Percentiles rank a stretch among this genome's conserved stretches.
These are phyloP conservation scores for Botryotinia globosa DNA, from an alignment of 2,329 filamentous ascomycete genomes.

Conservation along the genomic window DNA sequence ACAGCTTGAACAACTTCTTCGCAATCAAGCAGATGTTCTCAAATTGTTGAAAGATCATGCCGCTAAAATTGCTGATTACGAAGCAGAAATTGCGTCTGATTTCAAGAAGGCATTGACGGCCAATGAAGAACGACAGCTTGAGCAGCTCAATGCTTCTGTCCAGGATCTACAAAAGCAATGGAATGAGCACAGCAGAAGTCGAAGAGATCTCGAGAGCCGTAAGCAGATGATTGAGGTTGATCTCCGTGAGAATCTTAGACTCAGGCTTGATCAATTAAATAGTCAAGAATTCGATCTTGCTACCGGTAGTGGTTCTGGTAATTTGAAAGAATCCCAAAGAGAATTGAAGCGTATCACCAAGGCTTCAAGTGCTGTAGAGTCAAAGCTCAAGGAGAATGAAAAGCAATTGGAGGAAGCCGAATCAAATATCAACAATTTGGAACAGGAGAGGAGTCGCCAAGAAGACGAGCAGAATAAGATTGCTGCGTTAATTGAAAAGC, in stretches of 20 bases:
- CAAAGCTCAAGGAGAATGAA: constrained; percentile 73
- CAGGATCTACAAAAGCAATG: constrained; percentile 75
- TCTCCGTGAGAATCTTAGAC: constrained; percentile 82
- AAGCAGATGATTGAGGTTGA: constrained; percentile 86
- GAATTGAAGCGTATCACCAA: constrained; percentile 78
- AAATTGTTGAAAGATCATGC: constrained; percentile 72
- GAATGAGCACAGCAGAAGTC: constrained; percentile 68
- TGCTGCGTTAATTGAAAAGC: constrained; percentile 73
- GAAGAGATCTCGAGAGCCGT: constrained; percentile 73
- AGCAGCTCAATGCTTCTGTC: constrained; percentile 64
- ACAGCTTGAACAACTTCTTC: constrained; percentile 67
- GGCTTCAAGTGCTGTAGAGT: constrained; percentile 62
- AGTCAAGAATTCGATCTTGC: constrained; percentile 68
- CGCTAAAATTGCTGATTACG: constrained; percentile 71
- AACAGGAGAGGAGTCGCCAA: constrained; percentile 55
- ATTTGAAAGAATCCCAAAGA: constrained; percentile 72
- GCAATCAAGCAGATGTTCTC: constrained; percentile 66
- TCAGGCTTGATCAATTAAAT: constrained; percentile 82
- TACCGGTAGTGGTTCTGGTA: constrained; percentile 59
- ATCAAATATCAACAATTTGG: constrained; percentile 40
- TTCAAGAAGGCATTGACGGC: constrained; percentile 87
- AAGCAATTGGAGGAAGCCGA: constrained; percentile 60
- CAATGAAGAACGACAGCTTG: constrained; percentile 79
- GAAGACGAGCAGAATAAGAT: constrained; percentile 74
- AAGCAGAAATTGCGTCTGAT: constrained; percentile 76